These are phyloP conservation scores for Stromatinia cepivora DNA, from an alignment of 2,329 filamentous ascomycete species.

Conservation along the genomic window DNA sequence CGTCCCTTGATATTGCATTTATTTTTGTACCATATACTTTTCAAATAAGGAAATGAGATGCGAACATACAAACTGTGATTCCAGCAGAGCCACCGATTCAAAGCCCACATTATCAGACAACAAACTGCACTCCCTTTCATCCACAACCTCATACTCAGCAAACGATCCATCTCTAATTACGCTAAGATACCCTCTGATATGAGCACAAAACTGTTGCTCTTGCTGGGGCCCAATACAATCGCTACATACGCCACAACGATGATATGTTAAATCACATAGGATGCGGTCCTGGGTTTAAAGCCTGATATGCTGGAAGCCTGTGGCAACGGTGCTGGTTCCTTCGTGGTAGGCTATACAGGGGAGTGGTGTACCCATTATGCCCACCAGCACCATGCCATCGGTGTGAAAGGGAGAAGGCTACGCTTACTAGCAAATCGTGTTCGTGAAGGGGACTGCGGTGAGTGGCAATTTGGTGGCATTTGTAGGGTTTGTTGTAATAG, in stretches of 20 bases:
- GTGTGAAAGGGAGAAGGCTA: slow-evolving; percentile 63
- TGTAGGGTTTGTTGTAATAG: slow-evolving; percentile 55
- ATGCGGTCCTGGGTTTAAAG: slow-evolving; percentile 45
- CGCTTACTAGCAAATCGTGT: slow-evolving; percentile 59
- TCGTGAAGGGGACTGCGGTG: slow-evolving; percentile 46
- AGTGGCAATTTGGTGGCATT: slow-evolving; percentile 51
- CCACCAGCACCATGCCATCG: slow-evolving; percentile 55
- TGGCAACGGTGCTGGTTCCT: slow-evolving; percentile 36
- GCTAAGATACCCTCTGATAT: slow-evolving; percentile 49
- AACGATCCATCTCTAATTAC: slow-evolving; percentile 55
- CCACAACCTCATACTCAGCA: slow-evolving; percentile 56
- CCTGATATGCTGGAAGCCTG: slow-evolving; percentile 39
- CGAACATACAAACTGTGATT: slow-evolving; percentile 40
- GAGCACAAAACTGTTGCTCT: slow-evolving; percentile 54
- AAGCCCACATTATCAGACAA: slow-evolving; percentile 53
- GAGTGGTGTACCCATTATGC: slow-evolving; percentile 50
- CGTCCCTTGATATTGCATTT: slow-evolving; percentile 32
- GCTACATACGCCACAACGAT: slow-evolving; percentile 53
- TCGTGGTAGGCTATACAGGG: slow-evolving; percentile 52
- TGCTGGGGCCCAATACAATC: slow-evolving; percentile 53
- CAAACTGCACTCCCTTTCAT: slow-evolving; percentile 48
- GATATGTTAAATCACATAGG: slow-evolving; percentile 55
- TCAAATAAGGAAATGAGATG: background rate
- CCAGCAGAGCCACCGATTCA: slow-evolving; percentile 55
- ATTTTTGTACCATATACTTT: background rate